Percentiles rank a stretch among this genome's conserved stretches.
Evolutionary conservation across 2,329 filamentous ascomycete genomes (phyloP).

Genomic region (Fusarium napiforme): DNA sequence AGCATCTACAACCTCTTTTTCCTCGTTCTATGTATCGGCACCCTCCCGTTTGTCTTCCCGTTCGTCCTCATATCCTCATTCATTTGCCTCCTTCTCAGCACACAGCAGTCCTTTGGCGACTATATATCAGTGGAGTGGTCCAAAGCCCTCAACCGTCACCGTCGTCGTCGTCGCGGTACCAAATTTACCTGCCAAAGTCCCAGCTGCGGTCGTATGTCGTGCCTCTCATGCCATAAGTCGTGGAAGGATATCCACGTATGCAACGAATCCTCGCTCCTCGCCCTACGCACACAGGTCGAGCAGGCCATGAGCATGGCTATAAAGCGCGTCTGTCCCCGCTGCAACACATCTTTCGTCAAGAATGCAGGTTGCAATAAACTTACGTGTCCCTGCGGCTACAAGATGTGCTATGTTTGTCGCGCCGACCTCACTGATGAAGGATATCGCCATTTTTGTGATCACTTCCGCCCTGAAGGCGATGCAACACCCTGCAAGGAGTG

Average conservation of each 20-base stretch:
- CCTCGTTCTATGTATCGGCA: conserved; percentile 62
- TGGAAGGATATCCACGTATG: conserved; percentile 93
- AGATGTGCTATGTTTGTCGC: conserved; percentile 98
- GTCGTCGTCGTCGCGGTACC: conserved; percentile 76
- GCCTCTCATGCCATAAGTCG: conserved; percentile 81
- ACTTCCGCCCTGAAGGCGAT: conserved; percentile 86
- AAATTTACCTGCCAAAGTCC: conserved; percentile 82
- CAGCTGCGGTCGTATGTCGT: conserved; percentile 76
- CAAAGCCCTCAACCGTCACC: conserved; percentile 72
- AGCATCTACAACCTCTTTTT: conserved; percentile 61
- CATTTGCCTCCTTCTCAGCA: conserved; percentile 56
- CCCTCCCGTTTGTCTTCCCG: conserved; percentile 67
- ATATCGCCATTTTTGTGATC: conserved; percentile 95
- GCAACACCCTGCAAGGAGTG: conserved; percentile 79
- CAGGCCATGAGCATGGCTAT: conserved; percentile 92
- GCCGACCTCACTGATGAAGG: conserved; percentile 79
- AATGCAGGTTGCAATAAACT: conserved; percentile 96
- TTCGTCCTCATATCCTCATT: conserved; percentile 61
- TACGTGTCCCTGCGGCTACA: conserved; percentile 93
- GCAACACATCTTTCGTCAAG: conserved; percentile 93
- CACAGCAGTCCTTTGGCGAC: conserved; percentile 55
- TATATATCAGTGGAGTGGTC: conserved; percentile 61
- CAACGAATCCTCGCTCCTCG: conserved; percentile 83
- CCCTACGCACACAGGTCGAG: conserved; percentile 89
- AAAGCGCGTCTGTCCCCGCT: conserved; percentile 93